phyloP scores from a whole-genome alignment of 2,329 filamentous ascomycete genomes.

The Geosmithia putterillii region DNA sequence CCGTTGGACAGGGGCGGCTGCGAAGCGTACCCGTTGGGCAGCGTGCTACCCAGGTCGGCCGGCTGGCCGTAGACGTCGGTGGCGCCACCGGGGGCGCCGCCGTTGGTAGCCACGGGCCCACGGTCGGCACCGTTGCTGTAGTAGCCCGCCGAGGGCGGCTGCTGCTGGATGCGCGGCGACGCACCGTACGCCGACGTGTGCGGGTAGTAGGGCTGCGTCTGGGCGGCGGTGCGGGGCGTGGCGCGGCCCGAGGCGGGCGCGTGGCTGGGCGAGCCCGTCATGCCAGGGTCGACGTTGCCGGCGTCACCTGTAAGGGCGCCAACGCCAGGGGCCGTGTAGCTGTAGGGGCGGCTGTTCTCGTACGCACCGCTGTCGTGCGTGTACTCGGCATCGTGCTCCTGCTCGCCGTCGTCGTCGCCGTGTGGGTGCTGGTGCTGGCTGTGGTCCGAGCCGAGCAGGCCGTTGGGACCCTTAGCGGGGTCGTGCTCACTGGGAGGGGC shows the following conservation, averaged over 20 bases:
- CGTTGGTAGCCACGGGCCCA: slow-evolving; percentile 44
- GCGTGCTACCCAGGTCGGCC: slow-evolving; percentile 40
- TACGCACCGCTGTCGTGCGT: slow-evolving; percentile 72
- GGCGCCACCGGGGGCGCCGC: slow-evolving; percentile 36
- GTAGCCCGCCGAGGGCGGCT: slow-evolving; percentile 61
- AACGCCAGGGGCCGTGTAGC: slow-evolving; percentile 60
- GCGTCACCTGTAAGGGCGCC: slow-evolving; percentile 54
- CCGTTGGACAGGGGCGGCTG: slow-evolving; percentile 57
- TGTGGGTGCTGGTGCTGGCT: slow-evolving; percentile 35
- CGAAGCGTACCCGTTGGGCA: slow-evolving; percentile 51
- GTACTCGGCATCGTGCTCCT: slow-evolving; percentile 73
- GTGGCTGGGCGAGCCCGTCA: slow-evolving; percentile 70
- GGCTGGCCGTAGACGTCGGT: slow-evolving; percentile 62
- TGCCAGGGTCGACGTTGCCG: slow-evolving; percentile 72
- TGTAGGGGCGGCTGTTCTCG: slow-evolving; percentile 62
- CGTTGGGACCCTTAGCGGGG: slow-evolving; percentile 52
- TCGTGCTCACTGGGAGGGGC: slow-evolving; percentile 50
- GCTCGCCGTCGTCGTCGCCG: slow-evolving; percentile 56
- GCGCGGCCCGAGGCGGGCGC: slow-evolving; percentile 73
- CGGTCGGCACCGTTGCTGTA: slow-evolving; percentile 79
- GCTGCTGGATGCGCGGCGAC: slow-evolving; percentile 56
- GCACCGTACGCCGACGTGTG: slow-evolving; percentile 61
- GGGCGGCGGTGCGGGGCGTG: slow-evolving; percentile 68
- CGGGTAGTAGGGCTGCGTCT: slow-evolving; percentile 62
- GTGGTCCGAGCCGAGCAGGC: slow-evolving; percentile 45